Evolutionary conservation across 2,329 filamentous ascomycete species (phyloP), one percentile per base, ranked within the genome.

Genomic region (Dryadomyces quercivorus): DNA sequence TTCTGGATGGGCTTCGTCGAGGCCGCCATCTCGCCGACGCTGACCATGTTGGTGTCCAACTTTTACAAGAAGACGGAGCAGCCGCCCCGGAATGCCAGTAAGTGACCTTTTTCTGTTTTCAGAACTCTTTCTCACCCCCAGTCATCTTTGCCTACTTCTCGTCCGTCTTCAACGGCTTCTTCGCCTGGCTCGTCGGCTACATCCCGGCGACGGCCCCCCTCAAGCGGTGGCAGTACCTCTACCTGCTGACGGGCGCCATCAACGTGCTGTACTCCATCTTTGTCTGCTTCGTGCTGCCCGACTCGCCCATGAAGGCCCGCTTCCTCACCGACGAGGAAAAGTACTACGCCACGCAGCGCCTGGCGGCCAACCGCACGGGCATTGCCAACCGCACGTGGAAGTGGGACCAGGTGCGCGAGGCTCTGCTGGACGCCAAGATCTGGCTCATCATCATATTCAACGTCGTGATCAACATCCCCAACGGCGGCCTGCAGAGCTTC

Each of bases 191-290:
- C 0, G 83, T 84, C 48, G 81, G 81, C 1, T 72, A 81, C 58
- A 80, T 81, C 59, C 69, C 72, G 43, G 79, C 77, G 15, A 68
- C 71, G 1, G 69, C 85, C 20, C 70, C 75, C 0, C 77, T 75
- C 0, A 31, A 13, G 16, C 40, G 38, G 2, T 86, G 82, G 82
- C 80, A 78, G 61, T 86, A 82, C 59, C 81, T 86, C 54, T 86
- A 86, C 62, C 66, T 87, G 16, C 75, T 86, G n/a, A 81, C 81
- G 4, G 72, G 72, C 8, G 71, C 77, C 1, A 69, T 84, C 20
- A 84, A 80, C 56, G 70, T 76, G 16, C 56, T 71, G 13, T 85
- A 81, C 75, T 82, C 78, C 1, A 71, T 84, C 8, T 66, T 80
- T 12, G 76, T 84, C 62, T 70, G 75, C 45, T 63, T 80, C 18